phyloP scores from a whole-genome alignment of 306 rosid species.

The Cicer chorassanicum region DNA sequence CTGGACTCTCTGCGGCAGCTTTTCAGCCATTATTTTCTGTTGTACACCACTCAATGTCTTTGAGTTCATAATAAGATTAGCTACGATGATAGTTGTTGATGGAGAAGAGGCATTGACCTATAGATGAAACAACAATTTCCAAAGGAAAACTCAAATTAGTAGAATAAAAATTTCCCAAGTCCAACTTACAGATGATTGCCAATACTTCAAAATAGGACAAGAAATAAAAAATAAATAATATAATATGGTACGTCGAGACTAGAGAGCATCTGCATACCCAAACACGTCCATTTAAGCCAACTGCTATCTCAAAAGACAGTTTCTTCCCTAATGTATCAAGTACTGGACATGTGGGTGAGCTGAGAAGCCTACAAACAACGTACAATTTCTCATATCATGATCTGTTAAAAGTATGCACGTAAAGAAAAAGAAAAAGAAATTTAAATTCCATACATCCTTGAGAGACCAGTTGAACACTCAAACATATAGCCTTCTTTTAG shows the following conservation, averaged over 20 bases:
- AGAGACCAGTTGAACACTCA: constrained; percentile 83
- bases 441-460: constrained; percentile 68
- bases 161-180: constrained; percentile 25
- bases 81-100: constrained; percentile 59
- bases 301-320: constrained; percentile 78
- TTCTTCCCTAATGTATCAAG: constrained; percentile 86
- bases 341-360: constrained; percentile 54
- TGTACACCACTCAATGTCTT: constrained; percentile 75
- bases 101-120: constrained; percentile 83
- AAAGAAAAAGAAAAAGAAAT: neutral
- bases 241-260: neutral
- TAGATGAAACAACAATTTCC: constrained; percentile 17
- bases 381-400: constrained; percentile 18
- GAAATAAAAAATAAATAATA: neutral
- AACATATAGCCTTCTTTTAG: constrained; percentile 88
- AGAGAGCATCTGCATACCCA: no score
- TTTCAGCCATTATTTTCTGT: constrained; percentile 92
- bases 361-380: no score
- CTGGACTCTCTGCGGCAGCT: constrained; percentile 66
- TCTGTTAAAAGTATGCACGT: constrained; percentile 24
- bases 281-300: constrained; percentile 75
- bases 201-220: constrained; percentile 28
- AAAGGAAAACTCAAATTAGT: constrained; percentile 16
- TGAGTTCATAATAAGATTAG: constrained; percentile 74
- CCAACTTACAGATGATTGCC: constrained; percentile 9